These are phyloP conservation scores for Eurotiales sp. DNA, from an alignment of 2,329 filamentous ascomycete species.

Conservation along the genomic window DNA sequence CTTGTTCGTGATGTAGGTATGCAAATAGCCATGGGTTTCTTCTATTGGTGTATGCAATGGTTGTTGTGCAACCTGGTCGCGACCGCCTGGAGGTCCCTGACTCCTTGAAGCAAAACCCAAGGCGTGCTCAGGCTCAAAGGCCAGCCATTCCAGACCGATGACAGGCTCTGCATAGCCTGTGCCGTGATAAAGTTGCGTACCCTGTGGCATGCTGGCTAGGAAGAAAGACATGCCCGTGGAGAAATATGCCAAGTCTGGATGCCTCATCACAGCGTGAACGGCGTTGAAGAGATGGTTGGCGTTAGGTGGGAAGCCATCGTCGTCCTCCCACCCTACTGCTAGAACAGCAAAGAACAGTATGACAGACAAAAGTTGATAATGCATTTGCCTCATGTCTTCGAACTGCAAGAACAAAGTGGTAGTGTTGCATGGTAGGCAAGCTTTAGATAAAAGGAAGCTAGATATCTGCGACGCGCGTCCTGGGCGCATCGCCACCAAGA, in stretches of 20 bases:
- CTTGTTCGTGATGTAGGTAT: conserved; percentile 58
- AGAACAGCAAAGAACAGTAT: too few relatives aligned
- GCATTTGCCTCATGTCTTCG: too few relatives aligned
- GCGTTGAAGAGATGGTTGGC: conserved; percentile 60
- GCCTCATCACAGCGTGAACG: conserved; percentile 63
- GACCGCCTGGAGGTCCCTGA: too few relatives aligned
- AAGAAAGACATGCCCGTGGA: conserved; percentile 71
- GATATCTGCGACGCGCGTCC: too few relatives aligned
- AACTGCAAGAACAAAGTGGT: too few relatives aligned
- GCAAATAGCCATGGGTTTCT: conserved; percentile 53
- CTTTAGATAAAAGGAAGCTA: too few relatives aligned
- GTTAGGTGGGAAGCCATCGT: too few relatives aligned
- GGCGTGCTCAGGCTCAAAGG: conserved; percentile 69
- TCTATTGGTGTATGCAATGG: conserved; percentile 9
- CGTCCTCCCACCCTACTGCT: too few relatives aligned
- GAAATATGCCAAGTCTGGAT: conserved; percentile 65
- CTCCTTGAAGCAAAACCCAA: conserved; percentile 52
- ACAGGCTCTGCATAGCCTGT: conserved; percentile 43
- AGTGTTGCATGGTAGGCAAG: too few relatives aligned
- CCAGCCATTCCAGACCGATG: conserved; percentile 60
- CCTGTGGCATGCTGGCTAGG: conserved; percentile 57
- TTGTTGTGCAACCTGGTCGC: neutral
- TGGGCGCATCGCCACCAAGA: too few relatives aligned
- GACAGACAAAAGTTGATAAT: too few relatives aligned
- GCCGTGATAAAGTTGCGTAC: conserved; percentile 64